A percentile compares a stretch with the other conserved stretches of the same genome.
phyloP scores from a whole-genome alignment of 2,329 filamentous ascomycete species.

The Diaporthe vexans region DNA sequence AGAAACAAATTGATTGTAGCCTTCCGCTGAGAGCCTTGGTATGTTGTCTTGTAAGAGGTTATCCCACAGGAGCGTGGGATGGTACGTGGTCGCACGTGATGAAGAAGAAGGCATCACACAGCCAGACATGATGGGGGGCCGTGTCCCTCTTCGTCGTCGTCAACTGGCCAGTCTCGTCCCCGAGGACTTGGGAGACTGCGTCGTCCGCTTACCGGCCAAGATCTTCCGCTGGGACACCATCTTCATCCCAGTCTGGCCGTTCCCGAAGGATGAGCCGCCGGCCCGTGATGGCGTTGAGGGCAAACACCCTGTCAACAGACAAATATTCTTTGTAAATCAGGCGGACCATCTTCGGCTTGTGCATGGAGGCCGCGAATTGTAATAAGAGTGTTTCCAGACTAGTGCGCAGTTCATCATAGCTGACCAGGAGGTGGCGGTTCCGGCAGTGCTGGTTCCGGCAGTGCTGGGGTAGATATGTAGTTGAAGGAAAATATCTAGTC shows the following conservation, averaged over 20 bases:
- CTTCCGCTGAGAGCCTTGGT: not conserved
- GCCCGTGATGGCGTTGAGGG: not conserved
- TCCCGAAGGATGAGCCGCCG: not conserved
- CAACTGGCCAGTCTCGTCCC: too few species aligned
- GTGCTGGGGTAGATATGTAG: too few species aligned
- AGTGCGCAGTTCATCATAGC: too few species aligned
- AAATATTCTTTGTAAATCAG: fast-evolving
- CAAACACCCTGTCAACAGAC: fast-evolving
- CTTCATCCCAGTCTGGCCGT: not conserved
- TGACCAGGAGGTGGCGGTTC: too few species aligned
- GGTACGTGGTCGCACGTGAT: not conserved
- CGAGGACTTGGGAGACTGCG: too few species aligned
- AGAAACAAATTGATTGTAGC: not conserved
- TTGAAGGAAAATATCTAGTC: too few species aligned
- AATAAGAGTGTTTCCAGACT: not conserved
- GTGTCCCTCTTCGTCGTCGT: too few species aligned
- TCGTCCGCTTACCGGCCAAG: too few species aligned
- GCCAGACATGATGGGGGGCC: not conserved
- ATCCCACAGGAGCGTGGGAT: too few species aligned
- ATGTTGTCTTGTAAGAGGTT: too few species aligned
- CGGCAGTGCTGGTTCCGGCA: too few species aligned
- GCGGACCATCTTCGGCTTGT: not conserved
- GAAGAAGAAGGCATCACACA: not conserved
- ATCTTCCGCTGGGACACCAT: not conserved
- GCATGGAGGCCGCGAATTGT: not conserved